Conservation (phyloP, 139 green algal species). For the Micromonas pusilla region DNA sequence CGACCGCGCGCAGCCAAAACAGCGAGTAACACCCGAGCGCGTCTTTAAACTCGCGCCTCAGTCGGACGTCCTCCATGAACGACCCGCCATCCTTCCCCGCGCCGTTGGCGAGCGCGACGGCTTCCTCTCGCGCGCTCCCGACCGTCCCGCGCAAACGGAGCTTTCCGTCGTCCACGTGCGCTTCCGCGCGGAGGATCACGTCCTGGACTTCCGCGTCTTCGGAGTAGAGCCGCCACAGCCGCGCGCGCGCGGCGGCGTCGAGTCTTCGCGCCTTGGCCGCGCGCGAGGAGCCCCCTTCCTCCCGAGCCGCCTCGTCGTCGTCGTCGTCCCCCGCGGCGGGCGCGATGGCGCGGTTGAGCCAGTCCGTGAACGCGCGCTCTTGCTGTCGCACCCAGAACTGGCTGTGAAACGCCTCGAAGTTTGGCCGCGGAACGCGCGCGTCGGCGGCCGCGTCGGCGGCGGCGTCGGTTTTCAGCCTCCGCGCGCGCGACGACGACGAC, state of each 20-base stretch:
- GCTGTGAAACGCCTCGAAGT: constrained; percentile 18
- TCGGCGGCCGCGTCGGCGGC: no score
- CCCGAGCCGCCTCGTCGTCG: neutral
- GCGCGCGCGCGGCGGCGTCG: neutral
- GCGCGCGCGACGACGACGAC: no score
- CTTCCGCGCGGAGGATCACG: neutral
- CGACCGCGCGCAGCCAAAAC: constrained; percentile 9
- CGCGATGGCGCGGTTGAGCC: constrained; percentile 56
- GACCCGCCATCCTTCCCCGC: neutral
- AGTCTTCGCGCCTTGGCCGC: neutral
- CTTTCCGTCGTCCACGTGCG: neutral
- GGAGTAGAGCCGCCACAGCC: neutral
- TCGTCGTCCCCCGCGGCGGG: neutral
- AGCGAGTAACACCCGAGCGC: neutral
- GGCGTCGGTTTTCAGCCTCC: no score
- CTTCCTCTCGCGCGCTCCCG: no score
- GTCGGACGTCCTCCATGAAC: constrained; percentile 1
- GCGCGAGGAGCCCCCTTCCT: neutral
- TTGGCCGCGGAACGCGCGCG: no score
- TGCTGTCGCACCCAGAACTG: constrained; percentile 61
- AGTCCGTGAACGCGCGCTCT: constrained; percentile 53
- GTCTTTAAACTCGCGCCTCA: constrained; percentile 1
- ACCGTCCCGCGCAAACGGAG: neutral
- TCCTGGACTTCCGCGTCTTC: neutral
- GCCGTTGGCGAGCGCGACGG: no score